phyloP scores from a whole-genome alignment of 2,329 filamentous ascomycete species.

The Balansia obtecta region DNA sequence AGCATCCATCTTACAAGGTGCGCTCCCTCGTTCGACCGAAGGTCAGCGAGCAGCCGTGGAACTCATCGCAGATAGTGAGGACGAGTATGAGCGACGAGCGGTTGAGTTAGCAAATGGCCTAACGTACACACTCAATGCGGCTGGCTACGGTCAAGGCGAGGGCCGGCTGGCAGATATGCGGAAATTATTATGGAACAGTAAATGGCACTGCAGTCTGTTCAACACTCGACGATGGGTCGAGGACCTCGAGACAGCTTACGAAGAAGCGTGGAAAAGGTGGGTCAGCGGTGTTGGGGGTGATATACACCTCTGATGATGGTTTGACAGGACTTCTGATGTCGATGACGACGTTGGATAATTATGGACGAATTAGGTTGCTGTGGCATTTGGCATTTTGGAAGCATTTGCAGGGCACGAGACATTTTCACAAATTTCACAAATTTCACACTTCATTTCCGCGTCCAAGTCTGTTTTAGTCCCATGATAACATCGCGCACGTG shows the following conservation, averaged over 20 bases:
- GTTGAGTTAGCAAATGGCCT: slow-evolving; percentile 53
- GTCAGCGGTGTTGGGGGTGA: slow-evolving; percentile 78
- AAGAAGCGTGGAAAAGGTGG: slow-evolving; percentile 81
- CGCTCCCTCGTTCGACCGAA: slow-evolving; percentile 59
- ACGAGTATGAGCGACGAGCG: slow-evolving; percentile 73
- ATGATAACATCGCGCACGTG: too few relatives aligned
- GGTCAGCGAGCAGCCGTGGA: slow-evolving; percentile 58
- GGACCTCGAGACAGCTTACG: slow-evolving; percentile 81
- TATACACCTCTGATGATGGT: slow-evolving; percentile 55
- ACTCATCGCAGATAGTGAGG: slow-evolving; percentile 65
- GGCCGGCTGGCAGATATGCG: slow-evolving; percentile 72
- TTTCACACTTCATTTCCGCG: background rate
- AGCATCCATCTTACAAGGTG: slow-evolving; percentile 83
- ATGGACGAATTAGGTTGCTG: background rate
- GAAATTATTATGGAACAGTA: slow-evolving; percentile 66
- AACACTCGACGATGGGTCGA: slow-evolving; percentile 84
- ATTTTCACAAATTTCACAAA: too few relatives aligned
- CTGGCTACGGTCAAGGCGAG: slow-evolving; percentile 37
- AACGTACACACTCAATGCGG: slow-evolving; percentile 36
- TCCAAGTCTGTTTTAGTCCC: background rate
- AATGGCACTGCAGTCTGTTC: slow-evolving; percentile 81
- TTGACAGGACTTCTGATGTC: too few relatives aligned
- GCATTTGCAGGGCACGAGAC: too few relatives aligned
- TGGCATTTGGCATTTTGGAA: background rate
- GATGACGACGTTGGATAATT: slow-evolving; percentile 2